Base-by-base conservation (phyloP, 1,284 basidiomycete species). In the Thecaphora thlaspeos region DNA sequence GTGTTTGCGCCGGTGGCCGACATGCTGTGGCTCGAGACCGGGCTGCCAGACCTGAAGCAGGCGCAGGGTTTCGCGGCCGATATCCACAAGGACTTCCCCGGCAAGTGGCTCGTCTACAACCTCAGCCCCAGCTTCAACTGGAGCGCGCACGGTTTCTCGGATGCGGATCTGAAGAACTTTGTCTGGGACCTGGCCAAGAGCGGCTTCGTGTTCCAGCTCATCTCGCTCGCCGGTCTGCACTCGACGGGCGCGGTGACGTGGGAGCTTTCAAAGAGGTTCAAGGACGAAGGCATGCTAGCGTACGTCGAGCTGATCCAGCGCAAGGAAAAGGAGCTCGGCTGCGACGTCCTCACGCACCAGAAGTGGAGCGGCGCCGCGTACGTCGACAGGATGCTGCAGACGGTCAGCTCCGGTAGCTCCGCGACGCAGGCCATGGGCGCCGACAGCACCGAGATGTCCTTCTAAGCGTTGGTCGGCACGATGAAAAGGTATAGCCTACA, bases 41-140 rank as follows among this genome's bases (percentile, higher is more conserved):
- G 90, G 74, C 84, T 83, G 32, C 91, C 91, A 2, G 84, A 91
- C 76, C 80, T 95, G 21, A 82, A 85, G 61, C 86, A 91, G 77
- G 91, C 91, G 1, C 83, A 84, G 43, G 83, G 82, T 43, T 91
- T 94, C 77, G 87, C 91, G 1, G 82, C 86, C 44, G 84, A 84
- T 73, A 89, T 94, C 67, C 83, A 88, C 55, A 83, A 84, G 61
- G 83, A 83, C 74, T 84, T 83, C 76, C 89, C 89, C 37, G 86
- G 83, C 71, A 91, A 90, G 71, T 81, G 86, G 87, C 85, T 95
- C 68, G 91, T 93, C n/a, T 95, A 94, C 78, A 95, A 94, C 78
- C 81, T 94, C 57, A 91, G 89, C 71, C 91, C 91, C 3, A 90
- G 88, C 73, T 95, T 95, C 82, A 93, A 94, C 79, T 95, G 91